Percentiles rank a stretch among this genome's conserved stretches.
These are phyloP conservation scores for Emericellopsis cladophorae DNA, from an alignment of 2,329 filamentous ascomycete genomes.

Conservation along the genomic window DNA sequence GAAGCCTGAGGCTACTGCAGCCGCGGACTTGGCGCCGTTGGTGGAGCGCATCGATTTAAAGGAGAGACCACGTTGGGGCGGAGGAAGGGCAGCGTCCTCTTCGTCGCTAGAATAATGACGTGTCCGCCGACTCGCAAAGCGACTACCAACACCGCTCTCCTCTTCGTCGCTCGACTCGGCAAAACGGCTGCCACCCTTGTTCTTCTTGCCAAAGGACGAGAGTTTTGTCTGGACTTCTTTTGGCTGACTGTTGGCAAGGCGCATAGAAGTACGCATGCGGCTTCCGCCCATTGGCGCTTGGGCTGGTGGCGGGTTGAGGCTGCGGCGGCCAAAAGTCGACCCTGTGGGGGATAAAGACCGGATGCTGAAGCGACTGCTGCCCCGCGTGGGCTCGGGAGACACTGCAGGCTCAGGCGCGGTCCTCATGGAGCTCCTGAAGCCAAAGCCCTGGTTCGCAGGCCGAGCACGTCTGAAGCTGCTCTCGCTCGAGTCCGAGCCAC, in stretches of 20 bases:
- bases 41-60: conserved; percentile 17
- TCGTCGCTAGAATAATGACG: conserved; percentile 49
- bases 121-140: conserved; percentile 37
- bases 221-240: conserved; percentile 21
- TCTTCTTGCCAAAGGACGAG: conserved; percentile 29
- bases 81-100: conserved; percentile 7
- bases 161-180: conserved; percentile 53
- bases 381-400: conserved; percentile 11
- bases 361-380: conserved; percentile 54
- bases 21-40: conserved; percentile 15
- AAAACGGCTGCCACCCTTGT: conserved; percentile 35
- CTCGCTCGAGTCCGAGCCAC: conserved; percentile 54
- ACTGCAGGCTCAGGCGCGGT: conserved; percentile 9
- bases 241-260: conserved; percentile 19
- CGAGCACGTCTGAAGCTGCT: conserved; percentile 70
- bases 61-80: conserved; percentile 17
- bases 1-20: conserved; percentile 22
- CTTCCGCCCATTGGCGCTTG: conserved; percentile 11
- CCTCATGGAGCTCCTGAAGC: conserved; percentile 67
- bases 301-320: conserved; percentile 22
- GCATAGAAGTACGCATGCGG: conserved; percentile 32
- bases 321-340: conserved; percentile 32
- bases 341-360: conserved; percentile 57
- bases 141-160: conserved; percentile 34
- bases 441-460: conserved; percentile 33